These are phyloP conservation scores for Acmispon strigosus DNA, from an alignment of 306 rosid genomes.

Conservation along the genomic window DNA sequence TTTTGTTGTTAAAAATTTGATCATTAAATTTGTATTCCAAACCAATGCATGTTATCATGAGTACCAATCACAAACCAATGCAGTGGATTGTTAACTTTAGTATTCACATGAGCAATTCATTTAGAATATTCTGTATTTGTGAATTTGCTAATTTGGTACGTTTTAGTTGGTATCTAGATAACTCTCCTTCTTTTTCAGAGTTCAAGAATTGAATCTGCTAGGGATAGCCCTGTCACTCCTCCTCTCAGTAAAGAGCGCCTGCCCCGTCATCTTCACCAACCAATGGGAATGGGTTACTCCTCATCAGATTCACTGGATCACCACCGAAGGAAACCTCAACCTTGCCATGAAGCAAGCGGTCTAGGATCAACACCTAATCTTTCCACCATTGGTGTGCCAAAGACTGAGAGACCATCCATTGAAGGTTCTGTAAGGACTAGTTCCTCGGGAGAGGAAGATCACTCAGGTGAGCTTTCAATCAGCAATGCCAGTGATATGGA, in stretches of 20 bases:
- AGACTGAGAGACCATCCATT: conserved; percentile 65
- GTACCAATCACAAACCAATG: neutral
- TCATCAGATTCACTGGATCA: conserved; percentile 82
- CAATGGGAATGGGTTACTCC: conserved; percentile 68
- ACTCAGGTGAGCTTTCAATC: conserved; percentile 75
- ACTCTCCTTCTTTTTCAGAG: conserved; percentile 39
- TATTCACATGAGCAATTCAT: neutral
- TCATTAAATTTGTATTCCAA: neutral
- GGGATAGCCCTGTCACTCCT: conserved; percentile 85
- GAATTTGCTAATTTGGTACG: neutral
- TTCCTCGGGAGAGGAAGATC: conserved; percentile 72
- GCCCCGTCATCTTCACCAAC: conserved; percentile 49
- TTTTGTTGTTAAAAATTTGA: neutral
- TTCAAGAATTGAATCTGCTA: conserved; percentile 67
- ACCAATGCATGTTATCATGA: neutral
- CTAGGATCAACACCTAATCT: conserved; percentile 65
- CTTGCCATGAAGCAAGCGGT: conserved; percentile 48
- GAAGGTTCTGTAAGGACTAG: conserved; percentile 86
- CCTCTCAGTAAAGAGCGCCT: conserved; percentile 63
- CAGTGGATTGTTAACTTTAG: no score
- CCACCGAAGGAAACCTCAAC: conserved; percentile 47
- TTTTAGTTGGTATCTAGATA: conserved; percentile 1
- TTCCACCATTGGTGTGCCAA: conserved; percentile 50
- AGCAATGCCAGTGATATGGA: conserved; percentile 98
- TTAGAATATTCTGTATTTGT: neutral